Base-by-base conservation (phyloP, 2,329 filamentous ascomycete genomes). In the Pochonia chlamydosporia region DNA sequence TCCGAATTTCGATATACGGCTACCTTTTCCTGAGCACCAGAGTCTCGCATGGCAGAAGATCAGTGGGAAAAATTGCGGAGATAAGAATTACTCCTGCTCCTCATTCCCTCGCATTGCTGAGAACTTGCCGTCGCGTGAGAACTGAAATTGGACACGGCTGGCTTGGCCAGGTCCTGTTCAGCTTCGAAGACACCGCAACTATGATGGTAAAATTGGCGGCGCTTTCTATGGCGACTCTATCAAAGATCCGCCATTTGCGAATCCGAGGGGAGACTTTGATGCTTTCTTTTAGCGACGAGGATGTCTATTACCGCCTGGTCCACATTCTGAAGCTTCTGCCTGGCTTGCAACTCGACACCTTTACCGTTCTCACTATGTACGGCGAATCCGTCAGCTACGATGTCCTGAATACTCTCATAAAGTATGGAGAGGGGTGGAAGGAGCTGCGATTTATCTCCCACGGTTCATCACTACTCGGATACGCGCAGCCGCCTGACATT, bases 131-230 rank as follows among this genome's bases (percentile, higher is more conserved):
- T 18, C 49, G 26, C 4, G 37, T 37, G 18, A 44, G 21, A 30
- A 11, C 28, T 11, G 48, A 54, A 35, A 46, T 54, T 40, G 46
- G 40, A 26, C 45, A 54, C n/a, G 13, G 43, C 3, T 54, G 52
- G 47, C 11, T 49, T 26, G 26, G 36, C 25, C 24, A 52, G 28
- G 14, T 54, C 16, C 20, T 50, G 3, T 50, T 54, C 31, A 43
- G 33, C 28, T 54, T 52, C 16, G 36, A 47, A 33, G n/a, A 44
- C 9, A 13, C 43, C 11, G 21, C 43, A 16, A 14, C 30, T 3
- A 49, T 54, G 49, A 31, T 54, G 8, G 31, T 50, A 21, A 52
- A n/a, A 5, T 16, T 53, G 20, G 28, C 40, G 13, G 25, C 40
- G 2, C 25, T 51, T n/a, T 18, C 47, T 9, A 8, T 35, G 14